Evolutionary conservation across 192 early-diverging fungal species (phyloP).

Genomic region (Linnemannia zychae): DNA sequence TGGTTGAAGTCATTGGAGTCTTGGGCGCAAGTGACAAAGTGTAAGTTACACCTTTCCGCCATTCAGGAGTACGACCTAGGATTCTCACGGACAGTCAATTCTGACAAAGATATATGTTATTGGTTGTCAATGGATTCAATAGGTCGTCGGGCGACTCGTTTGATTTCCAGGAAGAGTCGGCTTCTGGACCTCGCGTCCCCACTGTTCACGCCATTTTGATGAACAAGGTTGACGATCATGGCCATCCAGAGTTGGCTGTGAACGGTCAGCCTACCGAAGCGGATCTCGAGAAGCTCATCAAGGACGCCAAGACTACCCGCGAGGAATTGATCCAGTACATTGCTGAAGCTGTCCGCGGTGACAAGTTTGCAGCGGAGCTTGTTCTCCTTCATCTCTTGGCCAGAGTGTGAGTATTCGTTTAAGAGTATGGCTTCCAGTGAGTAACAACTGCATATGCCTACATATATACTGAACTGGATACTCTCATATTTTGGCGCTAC

Average conservation of each 20-base stretch:
- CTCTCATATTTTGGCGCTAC: background rate
- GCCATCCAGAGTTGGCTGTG: slow-evolving; percentile 46
- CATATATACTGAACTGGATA: background rate
- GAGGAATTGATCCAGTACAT: slow-evolving; percentile 67
- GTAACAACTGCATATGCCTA: background rate
- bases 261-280: slow-evolving; percentile 19
- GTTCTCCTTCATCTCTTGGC: slow-evolving; percentile 79
- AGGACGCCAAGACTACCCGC: slow-evolving; percentile 50
- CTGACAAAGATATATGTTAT: background rate
- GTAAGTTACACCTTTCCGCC: slow-evolving; percentile 8
- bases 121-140: background rate
- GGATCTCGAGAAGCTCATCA: background rate
- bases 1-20: slow-evolving; percentile 79
- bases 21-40: slow-evolving; percentile 46
- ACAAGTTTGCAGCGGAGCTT: slow-evolving; percentile 76
- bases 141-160: slow-evolving; percentile 37
- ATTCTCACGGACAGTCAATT: background rate
- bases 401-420: slow-evolving; percentile 60
- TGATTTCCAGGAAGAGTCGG: slow-evolving; percentile 50
- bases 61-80: background rate
- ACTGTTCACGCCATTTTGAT: slow-evolving; percentile 68
- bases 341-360: slow-evolving; percentile 69
- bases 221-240: slow-evolving; percentile 51
- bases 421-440: background rate
- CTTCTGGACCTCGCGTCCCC: slow-evolving; percentile 38